These are phyloP conservation scores for Rhododendron ovatum DNA, from an alignment of 148 eudicot genomes.

Conservation along the genomic window DNA sequence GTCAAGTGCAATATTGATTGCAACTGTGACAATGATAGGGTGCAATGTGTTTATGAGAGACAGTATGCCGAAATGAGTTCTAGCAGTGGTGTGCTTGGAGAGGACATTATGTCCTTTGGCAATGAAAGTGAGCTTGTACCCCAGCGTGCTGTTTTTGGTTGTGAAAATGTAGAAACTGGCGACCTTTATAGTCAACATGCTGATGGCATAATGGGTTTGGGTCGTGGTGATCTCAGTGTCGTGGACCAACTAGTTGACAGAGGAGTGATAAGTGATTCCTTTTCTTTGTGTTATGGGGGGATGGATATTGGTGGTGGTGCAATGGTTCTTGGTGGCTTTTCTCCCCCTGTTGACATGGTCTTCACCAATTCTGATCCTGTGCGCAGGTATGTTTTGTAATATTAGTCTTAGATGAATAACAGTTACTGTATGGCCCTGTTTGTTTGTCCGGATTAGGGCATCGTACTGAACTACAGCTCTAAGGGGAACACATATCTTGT, in stretches of 20 bases:
- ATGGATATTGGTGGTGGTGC: conserved; percentile 97
- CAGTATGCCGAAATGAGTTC: conserved; percentile 98
- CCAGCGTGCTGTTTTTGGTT: conserved; percentile 87
- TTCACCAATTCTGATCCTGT: conserved; percentile 72
- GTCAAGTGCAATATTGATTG: conserved; percentile 83
- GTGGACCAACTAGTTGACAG: conserved; percentile 91
- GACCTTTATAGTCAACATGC: conserved; percentile 90
- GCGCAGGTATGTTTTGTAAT: conserved; percentile 68
- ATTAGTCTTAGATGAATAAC: conserved; percentile 15
- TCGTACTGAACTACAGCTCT: background rate
- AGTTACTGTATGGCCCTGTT: conserved; percentile 4
- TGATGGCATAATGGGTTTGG: conserved; percentile 98
- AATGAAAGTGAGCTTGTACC: conserved; percentile 78
- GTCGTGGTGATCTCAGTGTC: conserved; percentile 84
- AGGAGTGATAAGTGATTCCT: conserved; percentile 74
- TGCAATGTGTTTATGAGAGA: conserved; percentile 74
- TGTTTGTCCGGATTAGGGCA: background rate
- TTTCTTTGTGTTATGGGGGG: conserved; percentile 95
- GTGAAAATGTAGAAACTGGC: conserved; percentile 92
- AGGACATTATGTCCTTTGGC: conserved; percentile 87
- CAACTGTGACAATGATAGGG: conserved; percentile 52
- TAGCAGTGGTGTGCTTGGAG: conserved; percentile 90
- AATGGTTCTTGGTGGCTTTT: conserved; percentile 91
- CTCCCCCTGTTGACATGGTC: conserved; percentile 71
- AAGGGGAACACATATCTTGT: background rate